Evolutionary conservation across 306 rosid genomes (phyloP), one percentile per base, ranked within the genome.

Genomic region (Castanopsis chinensis): DNA sequence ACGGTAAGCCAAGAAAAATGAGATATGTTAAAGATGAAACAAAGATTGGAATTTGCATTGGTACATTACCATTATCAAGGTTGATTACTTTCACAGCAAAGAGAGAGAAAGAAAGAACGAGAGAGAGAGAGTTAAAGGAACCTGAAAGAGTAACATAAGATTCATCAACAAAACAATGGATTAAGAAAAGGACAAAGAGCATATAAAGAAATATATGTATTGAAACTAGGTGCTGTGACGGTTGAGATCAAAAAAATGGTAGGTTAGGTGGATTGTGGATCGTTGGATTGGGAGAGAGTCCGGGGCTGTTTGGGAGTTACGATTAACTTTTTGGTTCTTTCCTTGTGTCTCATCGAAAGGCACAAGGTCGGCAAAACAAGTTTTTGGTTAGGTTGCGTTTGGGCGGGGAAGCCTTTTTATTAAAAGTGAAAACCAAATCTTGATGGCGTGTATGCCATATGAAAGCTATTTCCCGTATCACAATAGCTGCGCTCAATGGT

Each of bases 91-190:
- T 61, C 55, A 76, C 70, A 49, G 43, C 58, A 25, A 37, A 77
- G 57, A 69, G 37, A 65, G 37, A 45, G 81, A 45, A 28, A 63
- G 30, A 49, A n/a, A 27, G 68, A 28, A 57, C 51, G 76, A 45
- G 59, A 11, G 81, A 19, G 28, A 65, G n/a, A 55, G 49, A 54
- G 68, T 5, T 53, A 14, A 41, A 43, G 56, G 67, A 71, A 52
- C 28, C 32, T 17, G 83, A 69, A 83, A 73, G 86, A 55, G 86
- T 80, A 72, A 79, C 90, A 81, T 75, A 84, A 77, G 84, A 77
- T 41, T 80, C 58, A 76, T 79, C 80, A 81, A 75, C 75, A 78
- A 73, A 77, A 72, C 25, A 67, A 80, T 35, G 75, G 51, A 78
- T 58, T 3, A 68, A 72, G 77, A 74, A 52, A 78, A 84, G 43